Base-by-base conservation (phyloP, 441 rosid genomes). In the Aleurites moluccanus region DNA sequence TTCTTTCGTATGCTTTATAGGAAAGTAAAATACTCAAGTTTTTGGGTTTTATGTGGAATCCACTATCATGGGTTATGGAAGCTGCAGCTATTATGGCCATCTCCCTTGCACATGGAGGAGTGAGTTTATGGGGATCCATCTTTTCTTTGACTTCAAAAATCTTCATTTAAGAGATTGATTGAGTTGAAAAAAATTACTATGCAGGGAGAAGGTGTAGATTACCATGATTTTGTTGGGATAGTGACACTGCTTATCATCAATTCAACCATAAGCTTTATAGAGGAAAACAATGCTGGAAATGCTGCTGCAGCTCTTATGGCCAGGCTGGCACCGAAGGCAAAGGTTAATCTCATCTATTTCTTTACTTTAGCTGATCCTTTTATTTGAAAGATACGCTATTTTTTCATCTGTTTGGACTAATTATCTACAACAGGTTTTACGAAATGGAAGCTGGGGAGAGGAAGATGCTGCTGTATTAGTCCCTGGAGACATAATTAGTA, bases 41-140 rank as follows among this genome's bases (percentile, higher is more conserved):
- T 80, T 83, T 90, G 81, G 97, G 97, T 59, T 95, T 95, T 78
- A 92, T 92, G 99, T 91, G 99, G 98, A 92, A 94, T 80, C 97
- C 98, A 21, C 84, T 92, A 30, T 94, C 99, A 7, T 94, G 99
- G 99, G 98, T 91, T 50, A 92, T 95, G 99, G 98, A 95, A 84
- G 88, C 90, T 44, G 97, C 98, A 72, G 98, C 99, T 8, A 68
- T 95, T 63, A 95, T 95, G 99, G 97, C 99, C 72, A 90, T 95
- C 72, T 91, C 84, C 20, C 85, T 95, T 75, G 98, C 99, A 55
- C 91, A 95, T 50, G 97, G 97, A 9, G 86, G 80, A 0, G 93
- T 90, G 85, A 33, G 88, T 80, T 66, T 61, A 23, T 52, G 3
- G 10, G 7, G 18, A 14, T 30, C 45, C 66, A 1, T 33, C n/a